phyloP scores from a whole-genome alignment of 2,329 filamentous ascomycete species.

The Pezicula neosporulosa region DNA sequence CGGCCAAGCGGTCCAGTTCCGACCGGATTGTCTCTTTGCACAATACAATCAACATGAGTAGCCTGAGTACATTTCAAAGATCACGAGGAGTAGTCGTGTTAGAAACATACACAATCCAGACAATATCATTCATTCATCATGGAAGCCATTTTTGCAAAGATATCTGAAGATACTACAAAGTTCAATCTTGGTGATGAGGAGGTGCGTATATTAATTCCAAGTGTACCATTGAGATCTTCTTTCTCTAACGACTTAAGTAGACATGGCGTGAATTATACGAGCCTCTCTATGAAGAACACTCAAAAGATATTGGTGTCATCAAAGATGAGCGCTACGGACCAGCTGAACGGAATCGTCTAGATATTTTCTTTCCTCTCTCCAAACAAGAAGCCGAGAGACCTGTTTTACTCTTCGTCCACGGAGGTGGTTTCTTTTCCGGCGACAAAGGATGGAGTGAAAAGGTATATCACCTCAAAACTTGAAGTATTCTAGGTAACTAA shows the following conservation, averaged over 20 bases:
- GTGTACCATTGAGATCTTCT: neutral
- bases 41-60: neutral
- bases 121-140: neutral
- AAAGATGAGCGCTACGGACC: neutral
- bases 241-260: neutral
- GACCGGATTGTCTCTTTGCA: too few species aligned
- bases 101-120: neutral
- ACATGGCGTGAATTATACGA: constrained; percentile 1
- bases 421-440: neutral
- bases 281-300: neutral
- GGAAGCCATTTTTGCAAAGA: neutral
- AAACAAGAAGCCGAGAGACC: neutral
- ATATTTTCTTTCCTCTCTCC: neutral
- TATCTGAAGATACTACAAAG: neutral
- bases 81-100: neutral
- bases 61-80: neutral
- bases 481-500: neutral
- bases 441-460: neutral
- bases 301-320: neutral
- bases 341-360: neutral
- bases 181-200: constrained; percentile 1
- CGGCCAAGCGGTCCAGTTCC: too few species aligned
- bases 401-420: neutral
- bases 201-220: neutral
- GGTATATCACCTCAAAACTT: neutral